Evolutionary conservation across 1,139 yeast genomes (phyloP).

Genomic region (Candida pseudocylindracea): DNA sequence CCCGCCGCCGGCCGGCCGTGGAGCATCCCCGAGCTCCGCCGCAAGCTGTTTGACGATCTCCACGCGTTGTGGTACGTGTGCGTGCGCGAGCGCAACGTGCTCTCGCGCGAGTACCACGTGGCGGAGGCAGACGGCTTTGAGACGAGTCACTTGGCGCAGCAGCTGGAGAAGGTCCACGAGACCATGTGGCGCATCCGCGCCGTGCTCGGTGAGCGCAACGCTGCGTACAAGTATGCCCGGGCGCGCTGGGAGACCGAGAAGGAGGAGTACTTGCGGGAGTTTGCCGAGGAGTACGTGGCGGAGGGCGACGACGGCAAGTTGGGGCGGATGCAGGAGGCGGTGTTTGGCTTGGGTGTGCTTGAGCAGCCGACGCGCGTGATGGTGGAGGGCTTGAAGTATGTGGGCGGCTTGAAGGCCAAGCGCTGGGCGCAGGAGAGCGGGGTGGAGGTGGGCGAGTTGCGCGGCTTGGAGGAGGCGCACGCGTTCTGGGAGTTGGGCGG

Average conservation of each 20-base stretch:
- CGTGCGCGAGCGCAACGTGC: constrained; percentile 58
- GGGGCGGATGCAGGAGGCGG: constrained; percentile 57
- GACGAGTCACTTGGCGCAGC: constrained; percentile 9
- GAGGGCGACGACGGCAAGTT: constrained; percentile 44
- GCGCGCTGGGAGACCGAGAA: constrained; percentile 23
- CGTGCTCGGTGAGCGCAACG: constrained; percentile 71
- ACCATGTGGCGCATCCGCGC: constrained; percentile 47
- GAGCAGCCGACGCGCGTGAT: constrained; percentile 23
- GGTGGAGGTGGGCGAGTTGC: constrained; percentile 15
- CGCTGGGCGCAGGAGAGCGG: constrained; percentile 8
- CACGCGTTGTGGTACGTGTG: constrained; percentile 83
- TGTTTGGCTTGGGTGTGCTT: constrained; percentile 35
- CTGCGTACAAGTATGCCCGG: constrained; percentile 36
- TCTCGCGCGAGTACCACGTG: constrained; percentile 51
- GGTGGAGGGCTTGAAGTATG: constrained; percentile 41
- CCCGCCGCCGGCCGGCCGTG: constrained; percentile 50
- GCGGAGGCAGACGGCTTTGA: constrained; percentile 11
- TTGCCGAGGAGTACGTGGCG: constrained; percentile 31
- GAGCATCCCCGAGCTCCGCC: constrained; percentile 73
- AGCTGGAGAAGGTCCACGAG: constrained; percentile 13
- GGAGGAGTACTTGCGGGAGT: constrained; percentile 27
- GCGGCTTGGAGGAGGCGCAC: constrained; percentile 29
- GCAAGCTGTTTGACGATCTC: constrained; percentile 79
- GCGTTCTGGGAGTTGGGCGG: constrained; percentile 16
- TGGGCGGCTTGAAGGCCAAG: constrained; percentile 43